Evolutionary conservation across 306 rosid species (phyloP).

Genomic region (Citrullus colocynthis): DNA sequence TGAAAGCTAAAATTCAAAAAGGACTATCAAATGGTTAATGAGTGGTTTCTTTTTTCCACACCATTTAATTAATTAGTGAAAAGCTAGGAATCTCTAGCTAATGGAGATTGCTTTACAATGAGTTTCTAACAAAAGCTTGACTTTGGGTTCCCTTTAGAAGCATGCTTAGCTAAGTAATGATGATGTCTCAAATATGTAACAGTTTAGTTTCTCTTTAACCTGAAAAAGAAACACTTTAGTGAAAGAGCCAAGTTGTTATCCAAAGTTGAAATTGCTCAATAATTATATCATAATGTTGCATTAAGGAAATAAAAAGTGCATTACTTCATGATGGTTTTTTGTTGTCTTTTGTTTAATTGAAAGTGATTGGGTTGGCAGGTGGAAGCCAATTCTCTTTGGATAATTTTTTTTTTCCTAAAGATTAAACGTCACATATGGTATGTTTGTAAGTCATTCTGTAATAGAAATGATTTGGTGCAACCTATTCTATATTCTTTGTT

Average conservation of each 20-base stretch:
- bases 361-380: not conserved
- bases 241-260: slow-evolving; percentile 1
- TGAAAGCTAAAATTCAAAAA: not conserved
- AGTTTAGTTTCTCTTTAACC: not conserved
- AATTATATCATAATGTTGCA: slow-evolving; percentile 5
- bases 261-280: slow-evolving; percentile 1
- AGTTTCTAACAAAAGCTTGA: slow-evolving; percentile 3
- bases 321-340: not conserved
- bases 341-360: not conserved
- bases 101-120: slow-evolving; percentile 1
- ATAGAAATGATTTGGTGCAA: no score
- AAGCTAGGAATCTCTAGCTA: slow-evolving; percentile 2
- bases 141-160: not conserved
- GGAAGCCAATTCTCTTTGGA: not conserved
- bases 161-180: slow-evolving; percentile 2
- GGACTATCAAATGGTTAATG: not conserved
- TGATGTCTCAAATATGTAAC: not conserved
- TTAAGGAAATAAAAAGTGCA: not conserved
- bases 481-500: no score
- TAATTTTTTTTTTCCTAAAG: not conserved
- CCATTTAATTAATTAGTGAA: not conserved
- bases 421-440: no score
- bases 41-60: not conserved
- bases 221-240: not conserved
- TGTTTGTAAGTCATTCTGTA: no score